phyloP scores from a whole-genome alignment of 441 rosid genomes.

The Melastoma candidum region DNA sequence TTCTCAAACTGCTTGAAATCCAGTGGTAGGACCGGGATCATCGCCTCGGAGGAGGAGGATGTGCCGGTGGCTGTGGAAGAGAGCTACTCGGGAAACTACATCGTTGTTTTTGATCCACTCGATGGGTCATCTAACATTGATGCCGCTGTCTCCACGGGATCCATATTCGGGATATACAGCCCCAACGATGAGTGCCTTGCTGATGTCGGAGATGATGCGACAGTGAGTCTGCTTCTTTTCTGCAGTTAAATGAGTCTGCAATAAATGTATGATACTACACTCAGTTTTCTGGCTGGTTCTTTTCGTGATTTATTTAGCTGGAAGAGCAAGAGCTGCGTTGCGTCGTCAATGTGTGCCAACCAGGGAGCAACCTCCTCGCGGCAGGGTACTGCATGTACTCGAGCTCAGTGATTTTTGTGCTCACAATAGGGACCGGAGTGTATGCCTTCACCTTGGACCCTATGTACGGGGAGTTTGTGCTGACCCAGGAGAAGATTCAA shows the following conservation, averaged over 20 bases:
- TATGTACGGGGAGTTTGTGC: constrained; percentile 83
- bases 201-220: constrained; percentile 47
- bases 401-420: constrained; percentile 77
- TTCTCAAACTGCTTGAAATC: constrained; percentile 88
- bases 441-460: constrained; percentile 80
- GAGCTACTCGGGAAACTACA: constrained; percentile 87
- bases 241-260: neutral
- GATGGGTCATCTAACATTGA: constrained; percentile 96
- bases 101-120: constrained; percentile 84
- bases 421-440: constrained; percentile 75
- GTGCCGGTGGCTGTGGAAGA: constrained; percentile 94
- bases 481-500: constrained; percentile 71
- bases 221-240: constrained; percentile 26
- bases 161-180: constrained; percentile 85
- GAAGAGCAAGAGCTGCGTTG: constrained; percentile 49
- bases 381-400: constrained; percentile 98
- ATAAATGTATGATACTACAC: neutral
- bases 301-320: constrained; percentile 32
- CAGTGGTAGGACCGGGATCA: constrained; percentile 87
- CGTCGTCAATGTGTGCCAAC: constrained; percentile 83
- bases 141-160: constrained; percentile 92
- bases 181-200: constrained; percentile 85
- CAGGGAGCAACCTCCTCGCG: constrained; percentile 80
- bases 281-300: neutral
- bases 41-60: constrained; percentile 95